Evolutionary conservation across 202 grass and related monocot species (phyloP), one percentile per base, ranked within the genome.

Genomic region (Hordeum pubiflorum): DNA sequence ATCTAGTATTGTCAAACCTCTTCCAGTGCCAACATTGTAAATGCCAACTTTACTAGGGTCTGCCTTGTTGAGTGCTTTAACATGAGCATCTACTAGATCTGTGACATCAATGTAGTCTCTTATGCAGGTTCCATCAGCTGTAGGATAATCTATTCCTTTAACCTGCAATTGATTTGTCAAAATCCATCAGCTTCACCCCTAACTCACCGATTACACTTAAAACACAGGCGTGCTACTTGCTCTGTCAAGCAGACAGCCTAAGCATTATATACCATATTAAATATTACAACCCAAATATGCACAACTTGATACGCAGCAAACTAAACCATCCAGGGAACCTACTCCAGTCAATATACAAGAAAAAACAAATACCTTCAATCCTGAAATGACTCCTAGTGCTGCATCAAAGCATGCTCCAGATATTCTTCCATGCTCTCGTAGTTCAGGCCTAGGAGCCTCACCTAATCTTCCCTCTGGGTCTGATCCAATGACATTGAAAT

Each of bases 71-170:
- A 97, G 92, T 83, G 92, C 92, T 89, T 97, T 97, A 33, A 97
- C 95, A 81, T 97, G 95, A 72, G 95, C 95, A 91, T 94, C 95
- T 23, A 97, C 95, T 40, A 97, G 79, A 91, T 97, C 95, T 4
- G 90, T 97, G 78, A 97, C 92, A 86, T 97, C 95, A 82, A 97
- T 97, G 59, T 97, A 97, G 74, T 97, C 95, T 81, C 95, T 94
- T 78, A 97, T 86, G 79, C 95, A 93, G 21, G 95, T 97, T 58
- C 95, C 95, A 62, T 97, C 95, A 74, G 79, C 24, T 77, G 95
- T 97, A 61, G 77, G 73, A 86, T 97, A 97, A 89, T 97, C 88
- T 60, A 65, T 91, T 88, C 95, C 95, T 85, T 87, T 94, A 85
- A 97, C 82, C 95, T 97, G 58, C 23, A 80, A 78, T 59, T 62